Base-by-base conservation (phyloP, 306 rosid species). In the Bauhinia variegata region DNA sequence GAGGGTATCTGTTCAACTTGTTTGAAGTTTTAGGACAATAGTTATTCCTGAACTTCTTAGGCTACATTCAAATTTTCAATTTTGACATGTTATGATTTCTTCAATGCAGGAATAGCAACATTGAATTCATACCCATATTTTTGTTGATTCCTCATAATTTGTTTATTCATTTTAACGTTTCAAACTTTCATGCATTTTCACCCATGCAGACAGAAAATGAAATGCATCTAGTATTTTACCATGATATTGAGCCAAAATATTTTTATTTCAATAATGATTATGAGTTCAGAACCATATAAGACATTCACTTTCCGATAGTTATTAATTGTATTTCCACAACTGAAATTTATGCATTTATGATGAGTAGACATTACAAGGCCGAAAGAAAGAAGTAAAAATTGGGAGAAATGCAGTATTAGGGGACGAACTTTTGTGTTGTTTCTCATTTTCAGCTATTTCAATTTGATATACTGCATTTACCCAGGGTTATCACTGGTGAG, bases 401-500 rank as follows among this genome's bases (percentile, higher is more conserved):
- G 14, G 28, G 55, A 52, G 56, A n/a, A 67, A 11, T 41, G 56
- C 34, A 28, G 18, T 28, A 44, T 57, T 68, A 36, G 13, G 6
- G 38, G 73, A 42, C 32, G 57, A 62, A 53, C 38, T 71, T 69
- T 50, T 6, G 4, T 47, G 31, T 63, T 55, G 33, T 23, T 52
- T 19, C 11, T 52, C 4, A 33, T 16, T 52, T 23, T 54, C 23
- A 60, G 46, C 60, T 75, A 79, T 73, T 75, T 70, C 58, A 23
- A 53, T 64, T 64, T 80, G 72, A 60, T 36, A 8, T 60, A 47
- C 37, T 55, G 47, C 49, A 52, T 75, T 75, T 78, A 7, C 63
- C 60, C 83, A 95, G 99, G 99, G 71, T 73, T 95, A 83, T 60
- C 53, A 61, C 70, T 86, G 83, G 96, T 75, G 60, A 53, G 74